Base-by-base conservation (phyloP, 2,329 filamentous ascomycete species). In the Colletotrichum sp. region DNA sequence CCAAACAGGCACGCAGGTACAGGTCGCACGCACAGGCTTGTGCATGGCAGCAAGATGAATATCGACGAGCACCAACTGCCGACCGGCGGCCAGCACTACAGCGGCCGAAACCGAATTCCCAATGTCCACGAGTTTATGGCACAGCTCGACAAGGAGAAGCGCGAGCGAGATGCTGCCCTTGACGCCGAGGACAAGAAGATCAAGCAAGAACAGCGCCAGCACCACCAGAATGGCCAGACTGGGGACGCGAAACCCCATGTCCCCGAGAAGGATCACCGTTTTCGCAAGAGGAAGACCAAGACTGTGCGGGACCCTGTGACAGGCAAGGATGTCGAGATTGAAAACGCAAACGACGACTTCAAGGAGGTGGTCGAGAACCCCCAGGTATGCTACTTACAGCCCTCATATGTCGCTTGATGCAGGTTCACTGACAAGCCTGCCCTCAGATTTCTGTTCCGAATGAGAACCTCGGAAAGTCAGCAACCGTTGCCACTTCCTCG, bases 251-350 rank as follows among this genome's bases (percentile, higher is more conserved):
- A 84, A 52, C 86, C 88, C 15, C 89, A 92, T 76, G 18, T 71
- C 5, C 75, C 77, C 15, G 83, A 85, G 34, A 83, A 85, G 10
- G 80, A 82, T 52, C 81, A 80, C 65, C 76, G 77, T 6, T 81
- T 82, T 55, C 86, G 85, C 66, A 86, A 79, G 60, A 85, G 86
- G 65, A 83, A 87, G 72, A 93, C 96, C 44, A 95, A 95, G 21
- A 87, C 84, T 9, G 96, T 98, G 60, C 95, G 94, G 1, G 96
- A 99, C 83, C 96, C 96, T 0, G 95, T 95, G 1, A 98, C 96
- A 0, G 96, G 96, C 24, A 94, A 92, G 68, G 90, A 98, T 78
- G 94, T 98, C 24, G 91, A 94, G 78, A 98, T 99, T 78, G 94
- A 96, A 79, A 95, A 98, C 85, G 92, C 94, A 24, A 92, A 95